Evolutionary conservation across 2,329 filamentous ascomycete genomes (phyloP), one percentile per base, ranked within the genome.

Genomic region (Sporothrix brasiliensis): DNA sequence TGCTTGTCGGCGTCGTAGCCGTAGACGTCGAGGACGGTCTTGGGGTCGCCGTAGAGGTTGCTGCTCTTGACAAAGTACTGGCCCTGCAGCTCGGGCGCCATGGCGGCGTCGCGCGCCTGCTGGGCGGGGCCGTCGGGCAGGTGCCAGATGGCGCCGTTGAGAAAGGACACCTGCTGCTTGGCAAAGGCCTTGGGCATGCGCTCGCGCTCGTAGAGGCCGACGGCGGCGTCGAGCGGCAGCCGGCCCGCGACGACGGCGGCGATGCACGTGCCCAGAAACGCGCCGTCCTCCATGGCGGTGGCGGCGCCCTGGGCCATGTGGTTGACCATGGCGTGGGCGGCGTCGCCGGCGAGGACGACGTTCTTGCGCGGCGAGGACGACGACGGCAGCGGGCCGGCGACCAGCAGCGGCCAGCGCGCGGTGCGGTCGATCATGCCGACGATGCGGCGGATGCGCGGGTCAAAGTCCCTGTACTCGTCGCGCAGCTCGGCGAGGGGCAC

Each of bases 101-200:
- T 83, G 1, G 78, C 81, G 13, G 71, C 76, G 72, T 83, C 82
- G 52, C 82, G 74, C 0, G 81, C 81, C 69, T 75, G 63, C 74
- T 83, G 82, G 61, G 79, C 73, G 0, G 80, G 78, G 0, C 82
- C 82, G 72, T 84, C 82, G 0, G 77, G 71, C 41, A 83, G 81
- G 49, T 85, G 83, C 82, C 82, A 85, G 4, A 86, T 73, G 34
- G 79, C 77, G 1, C 80, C 81, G 72, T 86, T 85, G 5, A 84
- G 76, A 16, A 80, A 77, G 72, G 80, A 83, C 3, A 79, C 83
- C 71, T 80, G 78, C 73, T 82, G 83, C 80, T 81, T 83, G 72
- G 77, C 76, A 5, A 77, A 75, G 0, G 77, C 76, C 0, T 80
- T 75, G 34, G 76, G 68, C 56, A 77, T 78, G 6, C 79, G 77